A percentile compares a stretch with the other conserved stretches of the same genome.
Evolutionary conservation across 2,329 filamentous ascomycete genomes (phyloP).

Genomic region (Fusarium tjaetaba): DNA sequence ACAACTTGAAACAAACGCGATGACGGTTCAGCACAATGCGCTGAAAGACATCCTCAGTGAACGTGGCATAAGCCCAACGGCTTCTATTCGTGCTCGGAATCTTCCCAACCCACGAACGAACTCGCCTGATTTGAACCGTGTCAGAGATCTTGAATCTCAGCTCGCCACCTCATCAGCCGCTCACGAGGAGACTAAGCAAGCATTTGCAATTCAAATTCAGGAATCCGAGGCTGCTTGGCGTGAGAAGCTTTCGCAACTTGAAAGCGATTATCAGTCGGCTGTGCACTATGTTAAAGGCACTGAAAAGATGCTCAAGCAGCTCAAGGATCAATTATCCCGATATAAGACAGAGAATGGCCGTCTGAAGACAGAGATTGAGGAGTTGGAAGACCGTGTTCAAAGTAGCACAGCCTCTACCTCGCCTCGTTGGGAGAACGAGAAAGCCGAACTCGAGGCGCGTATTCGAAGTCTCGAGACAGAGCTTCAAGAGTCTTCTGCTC

Average conservation of each 20-base stretch:
- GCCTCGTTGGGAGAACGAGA: conserved; percentile 79
- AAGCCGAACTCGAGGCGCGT: conserved; percentile 71
- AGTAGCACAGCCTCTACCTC: conserved; percentile 55
- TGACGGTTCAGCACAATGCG: conserved; percentile 90
- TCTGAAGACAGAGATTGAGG: conserved; percentile 83
- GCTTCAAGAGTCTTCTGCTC: conserved; percentile 70
- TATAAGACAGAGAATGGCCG: conserved; percentile 89
- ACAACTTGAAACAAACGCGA: conserved; percentile 92
- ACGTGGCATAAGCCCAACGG: conserved; percentile 83
- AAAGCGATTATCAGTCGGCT: conserved; percentile 97
- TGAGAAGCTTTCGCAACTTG: conserved; percentile 91
- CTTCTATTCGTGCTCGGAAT: conserved; percentile 75
- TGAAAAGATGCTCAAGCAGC: conserved; percentile 98
- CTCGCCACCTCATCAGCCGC: conserved; percentile 79
- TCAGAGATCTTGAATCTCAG: conserved; percentile 89
- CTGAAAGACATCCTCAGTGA: conserved; percentile 93
- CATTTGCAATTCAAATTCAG: conserved; percentile 81
- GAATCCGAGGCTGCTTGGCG: conserved; percentile 91
- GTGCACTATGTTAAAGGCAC: conserved; percentile 98
- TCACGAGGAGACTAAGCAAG: conserved; percentile 85
- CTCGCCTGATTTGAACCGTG: conserved; percentile 81
- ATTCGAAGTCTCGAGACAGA: conserved; percentile 76
- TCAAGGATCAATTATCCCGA: conserved; percentile 95
- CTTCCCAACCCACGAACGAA: conserved; percentile 76
- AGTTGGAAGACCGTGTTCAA: conserved; percentile 65